A percentile compares a stretch with the other conserved stretches of the same genome.
phyloP scores from a whole-genome alignment of 2,329 filamentous ascomycete genomes.

The Fusarium newnesense region DNA sequence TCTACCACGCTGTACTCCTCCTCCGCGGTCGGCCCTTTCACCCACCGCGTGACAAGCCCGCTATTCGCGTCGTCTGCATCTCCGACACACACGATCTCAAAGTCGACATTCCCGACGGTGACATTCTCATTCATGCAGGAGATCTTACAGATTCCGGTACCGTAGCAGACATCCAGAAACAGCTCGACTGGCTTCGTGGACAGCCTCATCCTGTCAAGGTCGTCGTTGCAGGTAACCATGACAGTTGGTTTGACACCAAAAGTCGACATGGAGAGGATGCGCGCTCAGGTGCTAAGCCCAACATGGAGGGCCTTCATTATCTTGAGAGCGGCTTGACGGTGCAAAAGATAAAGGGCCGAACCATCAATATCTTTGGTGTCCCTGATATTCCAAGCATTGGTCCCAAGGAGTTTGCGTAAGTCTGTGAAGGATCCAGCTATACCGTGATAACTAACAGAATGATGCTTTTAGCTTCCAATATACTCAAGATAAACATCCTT shows the following conservation, averaged over 20 bases:
- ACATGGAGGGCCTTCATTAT: constrained; percentile 78
- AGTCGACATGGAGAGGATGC: constrained; percentile 68
- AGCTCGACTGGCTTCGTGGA: constrained; percentile 82
- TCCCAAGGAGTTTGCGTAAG: constrained; percentile 71
- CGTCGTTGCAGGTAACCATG: constrained; percentile 88
- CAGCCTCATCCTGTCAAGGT: constrained; percentile 84
- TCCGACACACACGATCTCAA: constrained; percentile 85
- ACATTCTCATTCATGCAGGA: constrained; percentile 89
- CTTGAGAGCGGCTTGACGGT: constrained; percentile 75
- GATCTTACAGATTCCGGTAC: constrained; percentile 83
- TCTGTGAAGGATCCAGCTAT: neutral
- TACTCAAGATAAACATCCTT: constrained; percentile 70
- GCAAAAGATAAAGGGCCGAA: constrained; percentile 69
- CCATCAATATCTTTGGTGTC: constrained; percentile 75
- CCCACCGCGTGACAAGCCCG: constrained; percentile 63
- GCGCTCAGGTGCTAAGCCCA: constrained; percentile 60
- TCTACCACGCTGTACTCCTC: constrained; percentile 72
- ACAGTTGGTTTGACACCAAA: constrained; percentile 81
- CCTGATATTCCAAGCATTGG: constrained; percentile 83
- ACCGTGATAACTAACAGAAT: constrained; percentile 3
- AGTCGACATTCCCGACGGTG: constrained; percentile 74
- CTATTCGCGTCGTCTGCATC: constrained; percentile 84
- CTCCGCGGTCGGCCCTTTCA: constrained; percentile 74
- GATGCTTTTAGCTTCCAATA: constrained; percentile 75
- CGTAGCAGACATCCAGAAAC: constrained; percentile 77